phyloP scores from a whole-genome alignment of 495 filamentous ascomycete species.

The Penicillium verhagenii region DNA sequence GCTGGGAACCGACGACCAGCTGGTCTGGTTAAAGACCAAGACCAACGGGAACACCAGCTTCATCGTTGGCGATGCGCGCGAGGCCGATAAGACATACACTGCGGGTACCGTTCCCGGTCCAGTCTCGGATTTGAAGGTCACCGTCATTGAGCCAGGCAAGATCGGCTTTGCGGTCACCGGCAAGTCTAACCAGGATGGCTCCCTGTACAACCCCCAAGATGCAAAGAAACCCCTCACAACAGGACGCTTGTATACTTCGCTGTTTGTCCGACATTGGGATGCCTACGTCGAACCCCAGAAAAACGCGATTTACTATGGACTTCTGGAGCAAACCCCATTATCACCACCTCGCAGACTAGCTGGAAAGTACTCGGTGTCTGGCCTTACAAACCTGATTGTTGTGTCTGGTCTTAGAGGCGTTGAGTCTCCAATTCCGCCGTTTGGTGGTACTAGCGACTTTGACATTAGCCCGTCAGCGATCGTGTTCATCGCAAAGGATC shows the following conservation, averaged over 20 bases:
- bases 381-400: conserved; percentile 48
- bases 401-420: conserved; percentile 43
- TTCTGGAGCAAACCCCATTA: conserved; percentile 51
- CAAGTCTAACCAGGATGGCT: conserved; percentile 55
- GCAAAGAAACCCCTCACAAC: conserved; percentile 51
- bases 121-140: conserved; percentile 73
- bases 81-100: conserved; percentile 55
- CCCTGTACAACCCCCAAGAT: conserved; percentile 54
- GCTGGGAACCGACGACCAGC: conserved; percentile 61
- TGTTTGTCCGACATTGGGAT: conserved; percentile 66
- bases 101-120: conserved; percentile 64
- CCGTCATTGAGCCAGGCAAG: conserved; percentile 55
- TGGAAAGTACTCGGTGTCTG: conserved; percentile 46
- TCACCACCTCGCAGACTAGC: conserved; percentile 34
- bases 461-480: conserved; percentile 57
- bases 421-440: conserved; percentile 57
- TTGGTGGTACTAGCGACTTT: conserved; percentile 59
- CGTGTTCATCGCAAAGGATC: conserved; percentile 85
- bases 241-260: conserved; percentile 52
- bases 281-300: conserved; percentile 58
- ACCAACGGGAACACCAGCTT: conserved; percentile 67
- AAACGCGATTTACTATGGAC: conserved; percentile 71
- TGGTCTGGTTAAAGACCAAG: conserved; percentile 65
- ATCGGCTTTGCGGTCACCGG: conserved; percentile 70
- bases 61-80: conserved; percentile 55